Conservation (phyloP, 371 early-diverging fungal species). For the Mucor sp. region DNA sequence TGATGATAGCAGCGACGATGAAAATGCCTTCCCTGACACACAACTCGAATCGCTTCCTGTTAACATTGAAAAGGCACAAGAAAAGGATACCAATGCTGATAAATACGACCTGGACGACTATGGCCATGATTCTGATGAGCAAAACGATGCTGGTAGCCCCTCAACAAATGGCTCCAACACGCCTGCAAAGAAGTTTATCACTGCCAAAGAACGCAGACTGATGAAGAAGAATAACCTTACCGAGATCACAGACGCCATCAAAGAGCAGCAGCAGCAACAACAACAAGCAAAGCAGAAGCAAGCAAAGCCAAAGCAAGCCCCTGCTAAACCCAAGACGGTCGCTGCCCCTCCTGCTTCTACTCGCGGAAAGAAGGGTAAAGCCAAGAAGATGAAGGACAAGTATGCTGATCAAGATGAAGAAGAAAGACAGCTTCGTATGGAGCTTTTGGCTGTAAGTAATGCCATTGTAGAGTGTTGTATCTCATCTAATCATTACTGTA, state of each 20-base stretch:
- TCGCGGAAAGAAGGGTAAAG: constrained; percentile 88
- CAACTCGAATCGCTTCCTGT: constrained; percentile 41
- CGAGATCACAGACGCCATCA: constrained; percentile 21
- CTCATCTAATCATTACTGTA: not conserved
- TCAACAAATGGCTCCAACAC: not conserved
- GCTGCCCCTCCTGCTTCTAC: constrained; percentile 43
- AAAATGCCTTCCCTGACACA: constrained; percentile 63
- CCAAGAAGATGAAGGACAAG: constrained; percentile 90
- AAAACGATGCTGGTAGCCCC: not conserved
- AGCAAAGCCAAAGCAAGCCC: constrained; percentile 11
- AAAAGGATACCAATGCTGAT: constrained; percentile 29
- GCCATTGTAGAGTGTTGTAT: not conserved
- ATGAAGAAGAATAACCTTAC: constrained; percentile 61
- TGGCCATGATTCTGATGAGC: constrained; percentile 61
- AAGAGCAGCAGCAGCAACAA: constrained; percentile 13
- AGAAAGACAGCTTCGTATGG: constrained; percentile 81
- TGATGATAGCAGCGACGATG: constrained; percentile 42
- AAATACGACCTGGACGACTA: constrained; percentile 77
- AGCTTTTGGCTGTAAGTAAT: constrained; percentile 70
- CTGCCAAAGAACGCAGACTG: constrained; percentile 79
- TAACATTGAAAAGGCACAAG: not conserved
- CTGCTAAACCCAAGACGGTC: constrained; percentile 3
- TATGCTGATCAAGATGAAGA: constrained; percentile 96
- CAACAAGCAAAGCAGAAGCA: constrained; percentile 13
- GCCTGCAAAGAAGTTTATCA: constrained; percentile 53